A percentile compares a stretch with the other conserved stretches of the same genome.
Conservation (phyloP, 805 yeast genomes). For the Ogataea wickerhamii region DNA sequence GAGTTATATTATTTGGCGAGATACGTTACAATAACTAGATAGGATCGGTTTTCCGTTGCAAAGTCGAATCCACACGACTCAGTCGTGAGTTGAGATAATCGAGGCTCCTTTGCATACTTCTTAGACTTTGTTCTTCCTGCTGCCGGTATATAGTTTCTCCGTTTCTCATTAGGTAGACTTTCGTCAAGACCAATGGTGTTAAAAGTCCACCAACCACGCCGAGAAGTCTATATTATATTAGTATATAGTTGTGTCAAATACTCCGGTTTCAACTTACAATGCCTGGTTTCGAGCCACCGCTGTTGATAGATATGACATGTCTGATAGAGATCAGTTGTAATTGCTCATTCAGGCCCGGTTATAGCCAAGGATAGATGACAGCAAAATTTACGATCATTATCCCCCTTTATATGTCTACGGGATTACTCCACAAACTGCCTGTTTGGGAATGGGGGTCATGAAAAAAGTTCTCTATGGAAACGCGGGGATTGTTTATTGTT, state of each 20-base stretch:
- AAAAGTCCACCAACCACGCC: conserved; percentile 21
- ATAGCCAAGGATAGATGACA: too few species aligned
- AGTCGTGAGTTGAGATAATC: conserved; percentile 15
- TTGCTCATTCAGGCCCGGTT: too few species aligned
- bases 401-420: not conserved
- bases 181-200: conserved; percentile 15
- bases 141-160: conserved; percentile 13
- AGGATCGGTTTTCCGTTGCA: too few species aligned
- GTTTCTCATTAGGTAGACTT: conserved; percentile 5
- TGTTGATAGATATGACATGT: not conserved
- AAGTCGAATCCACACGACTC: conserved; percentile 9
- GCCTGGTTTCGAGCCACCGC: not conserved
- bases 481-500: not conserved
- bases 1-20: too few species aligned
- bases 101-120: conserved; percentile 10
- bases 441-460: conserved; percentile 1
- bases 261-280: not conserved
- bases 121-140: conserved; percentile 15
- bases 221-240: not conserved
- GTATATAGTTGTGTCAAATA: conserved; percentile 1
- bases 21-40: too few species aligned
- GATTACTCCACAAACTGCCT: conserved; percentile 1
- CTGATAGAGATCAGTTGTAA: too few species aligned
- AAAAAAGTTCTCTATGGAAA: not conserved
- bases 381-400: too few species aligned